phyloP scores from a whole-genome alignment of 2,329 filamentous ascomycete species.

The Pseudonectria foliicola region DNA sequence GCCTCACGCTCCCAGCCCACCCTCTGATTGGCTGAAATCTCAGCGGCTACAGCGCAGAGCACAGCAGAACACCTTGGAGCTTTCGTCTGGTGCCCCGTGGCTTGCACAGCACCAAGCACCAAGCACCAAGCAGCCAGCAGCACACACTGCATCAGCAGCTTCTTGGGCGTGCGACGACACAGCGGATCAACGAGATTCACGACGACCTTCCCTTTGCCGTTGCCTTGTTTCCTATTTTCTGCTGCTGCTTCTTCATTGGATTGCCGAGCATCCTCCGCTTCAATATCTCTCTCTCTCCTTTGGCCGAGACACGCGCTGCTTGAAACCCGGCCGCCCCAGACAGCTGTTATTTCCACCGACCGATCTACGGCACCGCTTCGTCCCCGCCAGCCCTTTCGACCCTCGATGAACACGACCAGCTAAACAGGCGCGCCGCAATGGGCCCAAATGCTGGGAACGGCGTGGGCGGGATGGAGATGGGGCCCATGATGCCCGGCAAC shows the following conservation, averaged over 20 bases:
- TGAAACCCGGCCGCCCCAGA: not conserved
- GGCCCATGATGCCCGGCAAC: slow-evolving; percentile 38
- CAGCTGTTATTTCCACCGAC: slow-evolving; percentile 7
- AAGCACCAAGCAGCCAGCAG: too few relatives aligned
- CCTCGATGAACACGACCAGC: slow-evolving; percentile 32
- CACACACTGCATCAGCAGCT: too few relatives aligned
- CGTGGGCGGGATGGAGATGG: slow-evolving; percentile 40
- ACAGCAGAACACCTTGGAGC: slow-evolving; percentile 17
- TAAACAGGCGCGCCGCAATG: slow-evolving; percentile 33
- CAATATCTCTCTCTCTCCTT: too few relatives aligned
- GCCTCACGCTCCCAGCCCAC: slow-evolving; percentile 13
- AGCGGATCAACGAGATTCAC: too few relatives aligned
- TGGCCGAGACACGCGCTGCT: not conserved
- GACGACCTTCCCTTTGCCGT: too few relatives aligned
- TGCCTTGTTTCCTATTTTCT: too few relatives aligned
- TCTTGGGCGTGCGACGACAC: too few relatives aligned
- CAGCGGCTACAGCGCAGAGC: slow-evolving; percentile 14
- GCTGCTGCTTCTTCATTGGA: too few relatives aligned
- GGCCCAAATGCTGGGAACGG: slow-evolving; percentile 39
- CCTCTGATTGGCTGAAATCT: slow-evolving; percentile 22
- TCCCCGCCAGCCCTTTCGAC: slow-evolving; percentile 17
- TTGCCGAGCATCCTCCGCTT: too few relatives aligned
- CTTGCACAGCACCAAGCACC: not conserved
- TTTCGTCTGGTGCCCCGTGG: slow-evolving; percentile 5
- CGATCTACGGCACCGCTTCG: slow-evolving; percentile 15